phyloP scores from a whole-genome alignment of 169 alveolate genomes.

The Plasmodium ovale region DNA sequence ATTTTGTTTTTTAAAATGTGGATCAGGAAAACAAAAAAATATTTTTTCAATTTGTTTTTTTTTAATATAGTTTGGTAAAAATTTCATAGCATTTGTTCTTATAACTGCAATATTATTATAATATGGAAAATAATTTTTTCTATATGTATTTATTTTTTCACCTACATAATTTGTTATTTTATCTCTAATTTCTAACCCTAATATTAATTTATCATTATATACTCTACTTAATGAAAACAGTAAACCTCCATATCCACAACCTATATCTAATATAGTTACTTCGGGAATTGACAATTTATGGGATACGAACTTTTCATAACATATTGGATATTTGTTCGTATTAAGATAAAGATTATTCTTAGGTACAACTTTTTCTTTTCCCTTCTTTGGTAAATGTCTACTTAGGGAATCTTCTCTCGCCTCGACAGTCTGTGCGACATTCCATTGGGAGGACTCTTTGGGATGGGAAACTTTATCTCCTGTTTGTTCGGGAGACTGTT shows the following conservation, averaged over 20 bases:
- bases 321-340: conserved; percentile 44
- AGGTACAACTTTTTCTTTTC: too few species aligned
- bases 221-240: conserved; percentile 84
- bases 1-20: conserved; percentile 91
- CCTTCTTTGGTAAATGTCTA: not conserved
- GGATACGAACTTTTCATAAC: not conserved
- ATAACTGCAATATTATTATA: conserved; percentile 86
- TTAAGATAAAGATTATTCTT: conserved; percentile 7
- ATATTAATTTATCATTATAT: conserved; percentile 81
- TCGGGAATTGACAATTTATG: conserved; percentile 5
- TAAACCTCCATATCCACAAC: conserved; percentile 94
- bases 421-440: too few species aligned
- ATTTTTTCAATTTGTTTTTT: conserved; percentile 87
- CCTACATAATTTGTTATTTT: conserved; percentile 92
- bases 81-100: conserved; percentile 92
- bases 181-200: conserved; percentile 93
- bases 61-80: conserved; percentile 88
- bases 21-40: conserved; percentile 94
- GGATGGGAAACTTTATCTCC: too few species aligned
- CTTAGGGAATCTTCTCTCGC: too few species aligned
- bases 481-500: too few species aligned
- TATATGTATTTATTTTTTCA: conserved; percentile 85
- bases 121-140: conserved; percentile 77
- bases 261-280: conserved; percentile 87
- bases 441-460: too few species aligned